Evolutionary conservation across 179 eudicot genomes (phyloP), one percentile per base, ranked within the genome.

Genomic region (Amaranthus tricolor): DNA sequence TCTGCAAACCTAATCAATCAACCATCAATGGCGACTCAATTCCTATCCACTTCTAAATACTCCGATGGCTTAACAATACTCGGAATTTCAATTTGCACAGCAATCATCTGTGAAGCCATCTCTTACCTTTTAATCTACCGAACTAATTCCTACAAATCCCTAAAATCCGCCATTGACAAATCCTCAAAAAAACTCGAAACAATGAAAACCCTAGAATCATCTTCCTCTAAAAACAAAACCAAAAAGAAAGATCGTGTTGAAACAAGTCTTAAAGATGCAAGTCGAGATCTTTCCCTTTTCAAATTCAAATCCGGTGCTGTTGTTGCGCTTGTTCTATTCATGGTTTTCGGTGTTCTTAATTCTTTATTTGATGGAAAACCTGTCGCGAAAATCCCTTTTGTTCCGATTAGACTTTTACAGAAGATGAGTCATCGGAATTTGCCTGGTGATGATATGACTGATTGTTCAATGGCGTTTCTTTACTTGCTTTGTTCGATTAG

Each of bases 401-500:
- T 90, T 4, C 99, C 99, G 3, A 73, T 85, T 0, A 72, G 80
- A 17, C 24, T 95, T 48, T 86, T 95, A 56, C 98, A 93, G 98
- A 95, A 95, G 87, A 95, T 95, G 98, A 88, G 93, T 62, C 99
- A 93, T 17, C 63, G 99, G 9, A 96, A 96, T 2, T 73, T 95
- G 76, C 83, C 83, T 0, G 97, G 99, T 44, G 92, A 89, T 49
- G 99, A 95, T 77, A 79, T 83, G 89, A 95, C 99, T 17, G 99
- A 95, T 87, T 95, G 99, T 74, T 93, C 99, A 0, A 95, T 95
- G 99, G 97, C 98, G 21, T 95, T 95, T 83, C 19, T 95, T 73
- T 93, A 95, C 24, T 79, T 95, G 67, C 72, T 95, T 74, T 95
- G 99, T 66, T 93, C 98, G 60, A 85, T 95, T 56, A 93, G 99